Base-by-base conservation (phyloP, 2,329 filamentous ascomycete species). In the Coniella lustricola region DNA sequence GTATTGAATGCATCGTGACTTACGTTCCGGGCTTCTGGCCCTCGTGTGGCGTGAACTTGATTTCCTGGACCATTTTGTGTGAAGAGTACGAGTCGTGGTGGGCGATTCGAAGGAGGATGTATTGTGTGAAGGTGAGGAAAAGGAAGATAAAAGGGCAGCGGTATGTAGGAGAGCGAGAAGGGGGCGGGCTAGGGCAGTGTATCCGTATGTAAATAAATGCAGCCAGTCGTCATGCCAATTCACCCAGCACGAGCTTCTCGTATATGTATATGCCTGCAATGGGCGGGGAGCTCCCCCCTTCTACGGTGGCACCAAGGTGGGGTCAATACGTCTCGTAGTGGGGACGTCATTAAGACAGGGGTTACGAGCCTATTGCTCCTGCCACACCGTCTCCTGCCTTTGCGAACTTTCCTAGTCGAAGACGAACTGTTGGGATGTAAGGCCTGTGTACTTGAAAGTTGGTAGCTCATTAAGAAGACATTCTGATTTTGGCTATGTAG, bases 21-120 rank as follows among this genome's bases (percentile, higher is more conserved):
- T 82, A 96, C 91, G 91, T 97, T 80, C 91, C 91, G 56, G 91
- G 90, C 79, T 98, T 98, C 80, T 98, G 93, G 79, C 97, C 93
- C 56, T 85, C 78, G 71, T 93, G 96, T 52, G 90, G 81, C 68
- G 82, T 82, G 68, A 95, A 82, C 59, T 85, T 79, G 62, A 96
- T 87, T 47, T 85, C 88, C 70, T 87, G 79, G 69, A 76, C 65
- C 89, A 95, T 93, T 63, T 56, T 77, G 64, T 55, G 64, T 55
- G 46, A 50, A 50, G 17, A 33, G 21, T 39, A 2, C 38, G 32
- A 21, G 71, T 49, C 13, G 17, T 43, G 40, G 16, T 46, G 32
- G 22, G 71, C 48, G n/a, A 17, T 43, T 36, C 16, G 32, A 43
- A 33, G 41, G 13, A 13, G 25, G 16, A 45, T n/a, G 25, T 12